A percentile compares a stretch with the other conserved stretches of the same genome.
Evolutionary conservation across 1,284 basidiomycete species (phyloP).

Genomic region (Boletus mariae): DNA sequence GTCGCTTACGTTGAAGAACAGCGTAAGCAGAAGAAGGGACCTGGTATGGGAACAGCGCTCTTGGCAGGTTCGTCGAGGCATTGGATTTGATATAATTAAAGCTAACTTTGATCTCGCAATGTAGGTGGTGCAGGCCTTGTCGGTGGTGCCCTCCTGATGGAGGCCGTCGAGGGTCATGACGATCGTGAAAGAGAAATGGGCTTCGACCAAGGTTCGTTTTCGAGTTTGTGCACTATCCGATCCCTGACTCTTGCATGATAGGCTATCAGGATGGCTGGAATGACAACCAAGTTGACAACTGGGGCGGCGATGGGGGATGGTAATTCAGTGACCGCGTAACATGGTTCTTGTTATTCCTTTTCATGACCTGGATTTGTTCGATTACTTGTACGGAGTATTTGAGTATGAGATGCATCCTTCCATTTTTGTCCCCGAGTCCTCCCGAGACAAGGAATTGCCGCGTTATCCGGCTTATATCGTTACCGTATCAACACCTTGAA

Average conservation of each 20-base stretch:
- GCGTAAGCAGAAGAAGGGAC: conserved; percentile 15
- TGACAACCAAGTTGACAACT: conserved; percentile 3
- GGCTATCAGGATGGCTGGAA: conserved; percentile 22
- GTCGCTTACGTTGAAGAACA: conserved; percentile 19
- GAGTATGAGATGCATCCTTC: background rate
- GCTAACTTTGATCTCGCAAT: conserved; percentile 9
- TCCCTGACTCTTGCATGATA: conserved; percentile 15
- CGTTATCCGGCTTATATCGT: no score
- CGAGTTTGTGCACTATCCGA: background rate
- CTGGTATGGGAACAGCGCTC: conserved; percentile 26
- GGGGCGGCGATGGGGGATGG: conserved; percentile 8
- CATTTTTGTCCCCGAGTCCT: background rate
- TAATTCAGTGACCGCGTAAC: conserved; percentile 3
- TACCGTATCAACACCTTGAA: background rate
- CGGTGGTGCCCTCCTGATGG: conserved; percentile 52
- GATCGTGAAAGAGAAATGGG: conserved; percentile 36
- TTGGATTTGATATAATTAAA: background rate
- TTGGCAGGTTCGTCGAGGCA: conserved; percentile 28
- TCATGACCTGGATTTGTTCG: conserved; percentile 19
- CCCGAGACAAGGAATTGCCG: background rate
- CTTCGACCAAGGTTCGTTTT: conserved; percentile 37
- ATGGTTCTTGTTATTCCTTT: background rate
- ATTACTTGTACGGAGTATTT: conserved; percentile 10
- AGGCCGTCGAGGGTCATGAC: conserved; percentile 47
- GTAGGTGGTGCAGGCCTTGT: conserved; percentile 56